Conservation (phyloP, 805 yeast genomes). For the Candida suzukii region DNA sequence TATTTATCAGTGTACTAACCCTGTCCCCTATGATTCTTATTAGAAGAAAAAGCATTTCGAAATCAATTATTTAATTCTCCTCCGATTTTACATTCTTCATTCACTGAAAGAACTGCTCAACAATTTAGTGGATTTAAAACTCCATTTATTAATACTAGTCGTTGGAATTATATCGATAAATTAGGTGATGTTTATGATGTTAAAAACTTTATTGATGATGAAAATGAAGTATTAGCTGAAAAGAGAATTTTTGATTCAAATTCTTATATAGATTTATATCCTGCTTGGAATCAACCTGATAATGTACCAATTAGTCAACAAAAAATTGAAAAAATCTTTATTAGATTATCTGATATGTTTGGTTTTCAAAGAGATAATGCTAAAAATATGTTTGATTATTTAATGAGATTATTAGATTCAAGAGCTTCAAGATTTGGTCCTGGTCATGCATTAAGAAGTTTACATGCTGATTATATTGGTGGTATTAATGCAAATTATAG, state of each 20-base stretch:
- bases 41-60: background rate
- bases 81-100: conserved; percentile 16
- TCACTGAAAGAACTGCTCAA: conserved; percentile 22
- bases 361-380: conserved; percentile 67
- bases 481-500: conserved; percentile 62
- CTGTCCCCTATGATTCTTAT: too few species aligned
- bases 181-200: conserved; percentile 26
- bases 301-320: conserved; percentile 41
- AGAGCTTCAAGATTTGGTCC: conserved; percentile 62
- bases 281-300: conserved; percentile 38
- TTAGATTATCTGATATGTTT: conserved; percentile 45
- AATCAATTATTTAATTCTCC: conserved; percentile 3
- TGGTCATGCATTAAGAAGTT: conserved; percentile 42
- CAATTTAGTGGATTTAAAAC: conserved; percentile 38
- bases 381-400: conserved; percentile 49
- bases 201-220: conserved; percentile 19
- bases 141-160: conserved; percentile 32
- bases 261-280: conserved; percentile 42
- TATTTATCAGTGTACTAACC: too few species aligned
- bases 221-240: conserved; percentile 22
- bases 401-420: conserved; percentile 54
- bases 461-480: conserved; percentile 73
- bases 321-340: conserved; percentile 51
- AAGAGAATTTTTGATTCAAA: conserved; percentile 36
- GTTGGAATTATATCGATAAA: conserved; percentile 35